Percentiles rank a stretch among this genome's conserved stretches.
Evolutionary conservation across 2,329 filamentous ascomycete genomes (phyloP).

Genomic region (Scorias spongiosa): DNA sequence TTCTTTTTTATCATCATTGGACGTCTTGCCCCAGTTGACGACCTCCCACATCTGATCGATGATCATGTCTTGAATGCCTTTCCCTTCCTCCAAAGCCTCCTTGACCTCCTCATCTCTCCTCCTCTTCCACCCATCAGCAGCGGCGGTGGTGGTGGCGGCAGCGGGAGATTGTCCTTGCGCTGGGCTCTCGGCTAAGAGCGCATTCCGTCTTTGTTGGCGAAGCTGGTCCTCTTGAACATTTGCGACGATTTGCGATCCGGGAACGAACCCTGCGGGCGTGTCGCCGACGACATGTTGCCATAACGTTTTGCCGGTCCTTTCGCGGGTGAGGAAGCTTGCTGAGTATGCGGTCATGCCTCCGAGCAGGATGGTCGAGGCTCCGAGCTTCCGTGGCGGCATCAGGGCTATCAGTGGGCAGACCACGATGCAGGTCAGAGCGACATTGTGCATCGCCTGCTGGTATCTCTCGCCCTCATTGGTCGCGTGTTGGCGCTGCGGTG

Average conservation of each 20-base stretch:
- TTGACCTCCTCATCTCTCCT: conserved; percentile 29
- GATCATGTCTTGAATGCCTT: conserved; percentile 23
- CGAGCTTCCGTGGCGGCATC: conserved; percentile 47
- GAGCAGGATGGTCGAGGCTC: conserved; percentile 43
- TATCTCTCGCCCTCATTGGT: conserved; percentile 10
- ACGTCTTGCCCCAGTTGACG: conserved; percentile 21
- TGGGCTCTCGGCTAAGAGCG: neutral
- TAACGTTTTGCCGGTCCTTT: conserved; percentile 16
- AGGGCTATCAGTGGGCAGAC: conserved; percentile 39
- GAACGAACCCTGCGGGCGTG: neutral
- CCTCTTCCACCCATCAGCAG: conserved; percentile 27
- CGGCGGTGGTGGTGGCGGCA: neutral
- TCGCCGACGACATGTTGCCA: conserved; percentile 8
- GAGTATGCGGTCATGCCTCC: conserved; percentile 33
- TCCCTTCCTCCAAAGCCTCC: conserved; percentile 25
- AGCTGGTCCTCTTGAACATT: neutral
- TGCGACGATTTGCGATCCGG: neutral
- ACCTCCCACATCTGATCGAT: conserved; percentile 24
- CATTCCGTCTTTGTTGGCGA: neutral
- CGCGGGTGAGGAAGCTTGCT: conserved; percentile 32
- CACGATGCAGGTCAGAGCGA: conserved; percentile 35
- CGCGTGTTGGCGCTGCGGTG: neutral
- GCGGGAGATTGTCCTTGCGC: neutral
- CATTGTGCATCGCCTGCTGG: conserved; percentile 24
- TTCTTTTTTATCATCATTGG: conserved; percentile 11